Percentiles rank a stretch among this genome's conserved stretches.
phyloP scores from a whole-genome alignment of 352 stramenopile species.

The Globisporangium carolinianum region DNA sequence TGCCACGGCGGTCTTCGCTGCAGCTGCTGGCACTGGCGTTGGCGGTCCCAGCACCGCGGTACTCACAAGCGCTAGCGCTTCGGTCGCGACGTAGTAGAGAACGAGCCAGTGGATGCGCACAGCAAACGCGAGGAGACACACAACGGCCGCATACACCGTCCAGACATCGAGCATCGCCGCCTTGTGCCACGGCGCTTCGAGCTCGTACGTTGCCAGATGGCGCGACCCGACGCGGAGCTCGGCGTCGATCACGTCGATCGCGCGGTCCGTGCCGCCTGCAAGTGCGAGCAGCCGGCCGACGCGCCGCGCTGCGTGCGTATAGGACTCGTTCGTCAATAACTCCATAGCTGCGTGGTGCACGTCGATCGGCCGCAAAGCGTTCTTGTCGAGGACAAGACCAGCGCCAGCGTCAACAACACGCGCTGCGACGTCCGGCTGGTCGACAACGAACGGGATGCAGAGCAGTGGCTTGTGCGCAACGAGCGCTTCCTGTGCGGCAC shows the following conservation, averaged over 20 bases:
- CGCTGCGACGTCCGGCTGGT: constrained; percentile 80
- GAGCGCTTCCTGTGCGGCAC: constrained; percentile 74
- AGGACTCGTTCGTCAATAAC: constrained; percentile 49
- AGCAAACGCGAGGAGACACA: constrained; percentile 56
- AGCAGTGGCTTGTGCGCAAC: constrained; percentile 74
- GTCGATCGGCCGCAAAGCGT: constrained; percentile 38
- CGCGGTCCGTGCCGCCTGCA: constrained; percentile 52
- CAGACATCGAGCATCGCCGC: constrained; percentile 72
- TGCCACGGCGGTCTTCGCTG: background rate
- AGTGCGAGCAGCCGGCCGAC: constrained; percentile 51
- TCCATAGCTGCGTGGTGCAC: constrained; percentile 44
- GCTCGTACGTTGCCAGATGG: constrained; percentile 64
- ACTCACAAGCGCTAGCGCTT: constrained; percentile 29
- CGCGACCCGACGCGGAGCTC: constrained; percentile 44
- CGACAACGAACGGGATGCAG: constrained; percentile 85
- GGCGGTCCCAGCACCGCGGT: constrained; percentile 35
- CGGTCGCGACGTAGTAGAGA: constrained; percentile 51
- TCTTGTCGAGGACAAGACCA: constrained; percentile 70
- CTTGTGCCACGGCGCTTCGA: constrained; percentile 72
- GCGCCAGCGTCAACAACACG: constrained; percentile 70
- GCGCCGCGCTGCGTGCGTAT: constrained; percentile 26
- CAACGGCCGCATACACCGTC: constrained; percentile 63
- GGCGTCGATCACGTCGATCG: constrained; percentile 63
- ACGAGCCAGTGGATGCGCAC: constrained; percentile 63
- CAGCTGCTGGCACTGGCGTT: background rate